Percentiles rank a stretch among this genome's conserved stretches.
Conservation (phyloP, 2,329 filamentous ascomycete species). For the Ceratocystis variospora region DNA sequence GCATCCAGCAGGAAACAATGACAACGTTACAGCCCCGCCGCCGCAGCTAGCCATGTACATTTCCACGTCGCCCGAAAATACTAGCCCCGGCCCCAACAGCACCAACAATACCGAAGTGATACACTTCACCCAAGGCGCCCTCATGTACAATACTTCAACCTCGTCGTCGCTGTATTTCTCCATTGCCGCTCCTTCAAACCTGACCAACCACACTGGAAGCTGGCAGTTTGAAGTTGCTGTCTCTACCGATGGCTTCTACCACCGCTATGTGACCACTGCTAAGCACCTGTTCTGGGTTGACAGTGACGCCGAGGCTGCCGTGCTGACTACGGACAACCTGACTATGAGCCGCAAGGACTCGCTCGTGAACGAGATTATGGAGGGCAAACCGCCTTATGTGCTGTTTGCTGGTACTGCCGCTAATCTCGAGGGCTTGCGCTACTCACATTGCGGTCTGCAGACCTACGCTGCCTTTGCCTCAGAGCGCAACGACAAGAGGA, state of each 20-base stretch:
- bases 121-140: slow-evolving; percentile 55
- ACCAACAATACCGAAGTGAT: slow-evolving; percentile 24
- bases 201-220: slow-evolving; percentile 43
- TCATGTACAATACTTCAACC: slow-evolving; percentile 47
- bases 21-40: slow-evolving; percentile 27
- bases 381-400: slow-evolving; percentile 48
- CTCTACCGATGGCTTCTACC: slow-evolving; percentile 67
- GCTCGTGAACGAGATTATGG: slow-evolving; percentile 31
- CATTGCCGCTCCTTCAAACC: slow-evolving; percentile 54
- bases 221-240: slow-evolving; percentile 75
- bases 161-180: slow-evolving; percentile 61
- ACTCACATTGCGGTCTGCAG: slow-evolving; percentile 70
- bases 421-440: slow-evolving; percentile 53
- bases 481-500: slow-evolving; percentile 35
- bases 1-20: slow-evolving; percentile 42
- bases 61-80: slow-evolving; percentile 50
- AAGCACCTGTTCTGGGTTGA: slow-evolving; percentile 59
- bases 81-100: slow-evolving; percentile 49
- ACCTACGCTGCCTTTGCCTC: slow-evolving; percentile 49
- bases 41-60: slow-evolving; percentile 70
- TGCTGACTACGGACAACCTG: slow-evolving; percentile 66
- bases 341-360: slow-evolving; percentile 43
- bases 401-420: slow-evolving; percentile 60
- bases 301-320: slow-evolving; percentile 62
- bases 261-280: slow-evolving; percentile 41